Conservation (phyloP, 1,139 yeast species). For the Debaryomyces sp. region DNA sequence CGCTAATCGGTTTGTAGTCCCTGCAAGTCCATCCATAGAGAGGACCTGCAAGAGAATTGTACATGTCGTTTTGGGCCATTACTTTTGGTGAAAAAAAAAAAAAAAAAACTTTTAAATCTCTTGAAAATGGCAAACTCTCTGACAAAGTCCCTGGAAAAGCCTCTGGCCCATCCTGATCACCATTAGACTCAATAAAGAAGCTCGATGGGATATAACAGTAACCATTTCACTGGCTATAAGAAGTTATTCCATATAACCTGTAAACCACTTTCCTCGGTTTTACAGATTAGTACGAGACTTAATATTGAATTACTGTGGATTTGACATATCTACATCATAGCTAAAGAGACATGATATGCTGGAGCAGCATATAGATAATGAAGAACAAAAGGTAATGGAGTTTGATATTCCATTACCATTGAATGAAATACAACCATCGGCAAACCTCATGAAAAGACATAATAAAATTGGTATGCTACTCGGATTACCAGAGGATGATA, state of each 20-base stretch:
- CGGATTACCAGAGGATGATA: constrained; percentile 22
- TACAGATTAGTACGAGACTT: constrained; percentile 1
- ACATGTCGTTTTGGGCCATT: not conserved
- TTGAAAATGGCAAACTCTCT: not conserved
- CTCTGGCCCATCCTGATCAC: no score
- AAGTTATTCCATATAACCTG: not conserved
- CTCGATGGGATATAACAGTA: not conserved
- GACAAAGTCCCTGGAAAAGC: no score
- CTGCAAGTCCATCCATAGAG: not conserved
- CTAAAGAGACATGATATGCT: constrained; percentile 24
- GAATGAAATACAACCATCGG: constrained; percentile 14
- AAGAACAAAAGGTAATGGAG: constrained; percentile 24
- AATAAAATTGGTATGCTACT: constrained; percentile 20
- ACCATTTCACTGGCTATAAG: not conserved
- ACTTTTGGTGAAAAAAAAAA: no score
- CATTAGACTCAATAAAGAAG: not conserved
- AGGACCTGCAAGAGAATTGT: not conserved
- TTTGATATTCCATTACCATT: constrained; percentile 29
- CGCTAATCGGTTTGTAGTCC: not conserved
- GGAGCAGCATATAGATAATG: constrained; percentile 24
- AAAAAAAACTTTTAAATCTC: not conserved
- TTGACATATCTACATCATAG: not conserved
- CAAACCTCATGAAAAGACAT: constrained; percentile 25
- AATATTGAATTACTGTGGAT: not conserved
- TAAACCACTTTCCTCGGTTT: not conserved